Percentiles rank a stretch among this genome's conserved stretches.
Evolutionary conservation across 139 green algal genomes (phyloP).

Genomic region (Zygnema cylindricum): DNA sequence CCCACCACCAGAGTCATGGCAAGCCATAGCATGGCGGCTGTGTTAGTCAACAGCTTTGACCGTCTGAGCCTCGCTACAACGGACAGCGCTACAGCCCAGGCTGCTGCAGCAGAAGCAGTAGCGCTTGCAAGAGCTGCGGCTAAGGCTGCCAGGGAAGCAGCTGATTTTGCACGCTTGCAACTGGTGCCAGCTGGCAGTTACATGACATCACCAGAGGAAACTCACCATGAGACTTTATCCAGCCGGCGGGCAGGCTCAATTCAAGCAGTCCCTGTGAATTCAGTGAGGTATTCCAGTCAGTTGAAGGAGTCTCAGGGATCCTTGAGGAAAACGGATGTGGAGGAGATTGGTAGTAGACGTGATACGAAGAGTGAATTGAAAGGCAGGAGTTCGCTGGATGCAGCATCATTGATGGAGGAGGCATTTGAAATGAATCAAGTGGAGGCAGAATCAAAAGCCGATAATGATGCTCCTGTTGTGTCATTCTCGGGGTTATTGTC

Average conservation of each 20-base stretch:
- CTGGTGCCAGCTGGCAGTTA: not conserved
- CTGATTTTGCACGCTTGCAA: slow-evolving; percentile 9
- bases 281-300: not conserved
- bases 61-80: not conserved
- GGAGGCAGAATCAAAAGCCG: not conserved
- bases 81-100: slow-evolving; percentile 4
- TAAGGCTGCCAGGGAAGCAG: slow-evolving; percentile 31
- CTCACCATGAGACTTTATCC: not conserved
- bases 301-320: not conserved
- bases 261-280: not conserved
- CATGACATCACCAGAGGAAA: not conserved
- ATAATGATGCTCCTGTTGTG: not conserved
- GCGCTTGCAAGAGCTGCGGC: slow-evolving; percentile 27
- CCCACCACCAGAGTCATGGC: not conserved
- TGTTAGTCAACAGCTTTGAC: not conserved
- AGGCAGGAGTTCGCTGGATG: not conserved
- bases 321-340: not conserved
- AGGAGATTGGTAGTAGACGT: not conserved
- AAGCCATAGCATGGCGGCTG: not conserved
- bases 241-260: not conserved
- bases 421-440: not conserved
- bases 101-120: slow-evolving; percentile 36
- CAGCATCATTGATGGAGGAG: not conserved
- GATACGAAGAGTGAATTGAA: not conserved
- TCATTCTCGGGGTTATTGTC: not conserved